Evolutionary conservation across 1,139 yeast species (phyloP), one percentile per base, ranked within the genome.

Genomic region (Yamadazyma sp.): DNA sequence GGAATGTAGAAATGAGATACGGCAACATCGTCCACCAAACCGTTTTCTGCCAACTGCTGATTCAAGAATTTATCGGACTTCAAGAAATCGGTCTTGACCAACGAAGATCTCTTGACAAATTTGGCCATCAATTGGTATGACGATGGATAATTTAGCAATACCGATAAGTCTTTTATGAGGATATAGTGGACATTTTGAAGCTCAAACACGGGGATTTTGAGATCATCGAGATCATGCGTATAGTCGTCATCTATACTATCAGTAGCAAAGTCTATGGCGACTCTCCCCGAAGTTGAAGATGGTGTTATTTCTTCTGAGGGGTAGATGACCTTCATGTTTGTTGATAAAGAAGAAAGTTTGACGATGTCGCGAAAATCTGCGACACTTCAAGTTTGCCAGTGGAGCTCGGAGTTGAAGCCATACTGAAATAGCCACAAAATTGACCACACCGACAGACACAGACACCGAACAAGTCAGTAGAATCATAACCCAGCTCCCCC

Each of bases 61-160:
- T 68, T 70, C 24, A 67, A 42, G 1, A 35, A 37, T 3, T 27
- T 11, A 33, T 47, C 46, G 1, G 74, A 47, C 12, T 43, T 46
- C 7, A 54, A 36, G 31, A 67, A 54, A 2, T 52, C 57, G 2
- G 31, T 11, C 34, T 54, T 64, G 1, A 44, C 20, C 2, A 62
- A n/a, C 2, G 50, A 44, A 1, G 62, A 48, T 4, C 43, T 39
- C 39, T 61, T 63, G 1, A 62, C 41, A 2, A 70, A 30, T 40
- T 52, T 53, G 12, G 49, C 45, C 12, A 70, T 57, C 14, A 71
- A 46, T 44, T 71, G 77, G 43, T 70, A 70, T 4, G 75, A 64
- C 2, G 76, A 70, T 1, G 76, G 74, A 41, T 53, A 70, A 40
- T 63, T 64, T 69, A 73, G 70, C 3, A 59, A 40, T n/a, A 27